Evolutionary conservation across 495 filamentous ascomycete genomes (phyloP).

Genomic region (Bryoglossum gracile): DNA sequence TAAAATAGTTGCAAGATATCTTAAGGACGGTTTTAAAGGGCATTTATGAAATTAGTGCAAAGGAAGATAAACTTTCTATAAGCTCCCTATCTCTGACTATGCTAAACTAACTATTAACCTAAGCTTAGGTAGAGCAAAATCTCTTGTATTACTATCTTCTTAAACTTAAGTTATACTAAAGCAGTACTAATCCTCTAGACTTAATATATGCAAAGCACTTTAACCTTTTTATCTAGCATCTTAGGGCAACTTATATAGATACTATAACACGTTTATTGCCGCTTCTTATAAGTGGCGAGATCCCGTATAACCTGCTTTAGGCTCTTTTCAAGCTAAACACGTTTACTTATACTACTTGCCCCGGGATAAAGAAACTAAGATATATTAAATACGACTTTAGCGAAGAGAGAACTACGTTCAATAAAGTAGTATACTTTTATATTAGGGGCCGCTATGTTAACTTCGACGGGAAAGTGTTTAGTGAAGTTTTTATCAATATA

Average conservation of each 20-base stretch:
- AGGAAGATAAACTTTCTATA: slow-evolving; percentile 14
- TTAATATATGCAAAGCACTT: too few relatives aligned
- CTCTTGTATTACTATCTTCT: slow-evolving; percentile 31
- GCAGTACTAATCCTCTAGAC: too few relatives aligned
- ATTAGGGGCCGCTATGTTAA: slow-evolving; percentile 33
- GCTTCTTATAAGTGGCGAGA: slow-evolving; percentile 35
- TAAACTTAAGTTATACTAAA: slow-evolving; percentile 25
- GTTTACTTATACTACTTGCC: slow-evolving; percentile 35
- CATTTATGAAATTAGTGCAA: slow-evolving; percentile 8
- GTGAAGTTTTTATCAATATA: slow-evolving; percentile 21
- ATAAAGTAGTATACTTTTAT: slow-evolving; percentile 28
- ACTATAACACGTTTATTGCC: too few relatives aligned
- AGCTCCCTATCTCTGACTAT: background rate
- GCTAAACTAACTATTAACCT: background rate
- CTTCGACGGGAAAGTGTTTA: slow-evolving; percentile 26
- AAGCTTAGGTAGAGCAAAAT: slow-evolving; percentile 26
- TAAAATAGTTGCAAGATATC: slow-evolving; percentile 13
- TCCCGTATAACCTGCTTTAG: slow-evolving; percentile 41
- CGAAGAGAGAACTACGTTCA: slow-evolving; percentile 25
- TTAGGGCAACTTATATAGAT: too few relatives aligned
- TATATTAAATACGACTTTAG: slow-evolving; percentile 25
- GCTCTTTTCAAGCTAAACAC: slow-evolving; percentile 37
- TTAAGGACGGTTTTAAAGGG: slow-evolving; percentile 17
- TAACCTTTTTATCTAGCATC: too few relatives aligned
- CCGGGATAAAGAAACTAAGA: slow-evolving; percentile 22